phyloP scores from a whole-genome alignment of 345 rosid species.

The Aegle marmelos region DNA sequence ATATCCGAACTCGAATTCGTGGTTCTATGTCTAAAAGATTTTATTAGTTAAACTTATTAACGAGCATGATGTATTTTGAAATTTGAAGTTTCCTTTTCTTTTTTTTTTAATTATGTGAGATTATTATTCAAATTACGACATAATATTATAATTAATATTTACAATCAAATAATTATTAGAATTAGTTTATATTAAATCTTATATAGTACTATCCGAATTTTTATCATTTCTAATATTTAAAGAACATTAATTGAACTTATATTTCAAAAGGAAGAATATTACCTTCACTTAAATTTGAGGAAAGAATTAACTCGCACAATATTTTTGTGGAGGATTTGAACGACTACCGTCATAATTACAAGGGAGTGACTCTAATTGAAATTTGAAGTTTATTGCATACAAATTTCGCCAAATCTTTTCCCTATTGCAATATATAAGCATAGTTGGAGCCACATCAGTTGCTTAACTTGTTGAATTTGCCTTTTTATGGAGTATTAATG shows the following conservation, averaged over 20 bases:
- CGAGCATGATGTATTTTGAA: no score
- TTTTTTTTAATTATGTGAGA: no score
- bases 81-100: no score
- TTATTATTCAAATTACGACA: rapidly evolving
- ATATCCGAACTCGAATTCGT: background rate
- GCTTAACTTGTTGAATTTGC: background rate
- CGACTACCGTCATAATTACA: rapidly evolving
- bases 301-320: rapidly evolving
- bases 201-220: rapidly evolving
- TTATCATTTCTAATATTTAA: no score
- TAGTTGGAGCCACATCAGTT: background rate
- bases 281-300: rapidly evolving
- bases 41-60: no score
- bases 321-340: rapidly evolving
- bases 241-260: rapidly evolving
- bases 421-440: background rate
- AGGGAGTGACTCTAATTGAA: no score
- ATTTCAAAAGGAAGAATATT: rapidly evolving
- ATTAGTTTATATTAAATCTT: no score
- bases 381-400: no score
- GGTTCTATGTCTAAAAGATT: no score
- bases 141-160: no score
- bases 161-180: rapidly evolving
- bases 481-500: background rate
- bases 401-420: no score